phyloP scores from a whole-genome alignment of 2,329 filamentous ascomycete species.

The Pseudogymnoascus sp. region DNA sequence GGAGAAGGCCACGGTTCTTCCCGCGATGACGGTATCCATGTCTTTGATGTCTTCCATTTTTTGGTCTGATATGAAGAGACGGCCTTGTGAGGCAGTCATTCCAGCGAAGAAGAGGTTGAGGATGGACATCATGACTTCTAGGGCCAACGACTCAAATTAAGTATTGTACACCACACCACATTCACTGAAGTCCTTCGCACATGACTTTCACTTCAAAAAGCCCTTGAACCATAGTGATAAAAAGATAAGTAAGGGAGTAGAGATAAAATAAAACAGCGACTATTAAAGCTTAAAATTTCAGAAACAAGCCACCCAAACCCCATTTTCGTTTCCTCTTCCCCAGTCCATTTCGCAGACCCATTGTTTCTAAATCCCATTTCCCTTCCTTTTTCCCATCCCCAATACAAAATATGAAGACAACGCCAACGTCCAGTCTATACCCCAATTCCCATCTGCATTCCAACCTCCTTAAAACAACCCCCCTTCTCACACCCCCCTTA shows the following conservation, averaged over 20 bases:
- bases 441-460: neutral
- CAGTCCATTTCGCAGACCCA: neutral
- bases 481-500: neutral
- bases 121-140: too few species aligned
- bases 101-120: too few species aligned
- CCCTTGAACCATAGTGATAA: neutral
- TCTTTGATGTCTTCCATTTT: too few species aligned
- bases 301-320: neutral
- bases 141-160: too few species aligned
- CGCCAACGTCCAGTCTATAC: neutral
- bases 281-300: neutral
- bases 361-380: neutral
- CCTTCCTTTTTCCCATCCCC: neutral
- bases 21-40: too few species aligned
- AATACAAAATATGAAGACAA: neutral
- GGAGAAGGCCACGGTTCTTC: too few species aligned
- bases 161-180: too few species aligned
- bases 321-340: neutral
- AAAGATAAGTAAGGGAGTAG: neutral
- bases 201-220: too few species aligned
- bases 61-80: too few species aligned
- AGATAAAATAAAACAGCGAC: neutral
- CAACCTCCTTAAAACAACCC: neutral
- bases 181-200: too few species aligned
- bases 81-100: too few species aligned